These are phyloP conservation scores for Cubamyces lactineus DNA, from an alignment of 768 basidiomycete genomes.

Conservation along the genomic window DNA sequence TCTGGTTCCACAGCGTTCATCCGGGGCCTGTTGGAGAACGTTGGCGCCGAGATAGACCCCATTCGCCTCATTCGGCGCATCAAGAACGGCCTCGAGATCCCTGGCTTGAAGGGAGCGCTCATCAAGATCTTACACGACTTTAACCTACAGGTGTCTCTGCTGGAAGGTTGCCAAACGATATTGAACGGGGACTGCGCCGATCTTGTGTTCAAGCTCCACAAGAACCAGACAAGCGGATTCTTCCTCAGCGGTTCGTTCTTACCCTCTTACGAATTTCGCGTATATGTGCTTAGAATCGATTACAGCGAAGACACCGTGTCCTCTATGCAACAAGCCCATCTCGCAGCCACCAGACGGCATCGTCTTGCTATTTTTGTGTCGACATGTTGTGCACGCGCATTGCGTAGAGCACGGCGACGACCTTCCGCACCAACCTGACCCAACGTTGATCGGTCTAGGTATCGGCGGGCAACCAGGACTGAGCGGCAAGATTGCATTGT, in stretches of 20 bases:
- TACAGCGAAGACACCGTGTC: constrained; percentile 66
- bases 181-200: constrained; percentile 80
- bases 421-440: constrained; percentile 64
- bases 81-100: constrained; percentile 95
- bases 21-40: constrained; percentile 91
- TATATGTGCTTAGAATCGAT: neutral
- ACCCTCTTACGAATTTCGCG: neutral
- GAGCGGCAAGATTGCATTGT: constrained; percentile 83
- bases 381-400: constrained; percentile 82
- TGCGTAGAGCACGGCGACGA: constrained; percentile 72
- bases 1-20: constrained; percentile 72
- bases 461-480: constrained; percentile 46
- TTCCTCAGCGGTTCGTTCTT: constrained; percentile 66
- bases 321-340: constrained; percentile 63
- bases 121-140: constrained; percentile 98
- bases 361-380: constrained; percentile 81
- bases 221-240: constrained; percentile 80
- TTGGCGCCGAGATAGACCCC: constrained; percentile 95
- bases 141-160: constrained; percentile 88
- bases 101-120: constrained; percentile 89
- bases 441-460: constrained; percentile 49
- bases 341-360: constrained; percentile 62
- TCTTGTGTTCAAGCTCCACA: constrained; percentile 69
- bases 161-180: constrained; percentile 91
- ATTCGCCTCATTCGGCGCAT: constrained; percentile 93